Evolutionary conservation across 805 yeast species (phyloP).

Genomic region (Teunomyces pallodes): DNA sequence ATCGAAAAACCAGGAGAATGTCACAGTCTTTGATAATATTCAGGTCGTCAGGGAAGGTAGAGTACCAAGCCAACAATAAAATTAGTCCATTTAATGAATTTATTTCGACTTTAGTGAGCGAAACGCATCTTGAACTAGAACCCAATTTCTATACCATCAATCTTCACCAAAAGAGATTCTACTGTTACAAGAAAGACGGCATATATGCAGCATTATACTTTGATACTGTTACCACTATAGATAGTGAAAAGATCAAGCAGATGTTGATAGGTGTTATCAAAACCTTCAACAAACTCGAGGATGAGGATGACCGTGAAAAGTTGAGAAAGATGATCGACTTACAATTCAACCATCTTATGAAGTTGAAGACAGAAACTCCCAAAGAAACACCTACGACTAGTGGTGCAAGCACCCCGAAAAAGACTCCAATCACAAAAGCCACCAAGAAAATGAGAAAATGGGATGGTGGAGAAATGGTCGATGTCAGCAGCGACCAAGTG

Average conservation of each 20-base stretch:
- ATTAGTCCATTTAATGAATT: slow-evolving; percentile 40
- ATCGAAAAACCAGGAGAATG: slow-evolving; percentile 18
- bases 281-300: slow-evolving; percentile 30
- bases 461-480: slow-evolving; percentile 39
- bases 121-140: slow-evolving; percentile 31
- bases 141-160: slow-evolving; percentile 31
- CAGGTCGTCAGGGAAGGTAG: slow-evolving; percentile 33
- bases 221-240: slow-evolving; percentile 38
- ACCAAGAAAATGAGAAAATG: slow-evolving; percentile 43
- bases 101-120: slow-evolving; percentile 33
- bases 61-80: slow-evolving; percentile 36
- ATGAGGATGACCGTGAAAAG: slow-evolving; percentile 22
- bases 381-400: slow-evolving; percentile 1
- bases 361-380: slow-evolving; percentile 15
- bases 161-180: slow-evolving; percentile 34
- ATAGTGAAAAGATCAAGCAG: slow-evolving; percentile 34
- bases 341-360: slow-evolving; percentile 38
- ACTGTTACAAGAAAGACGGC: slow-evolving; percentile 24
- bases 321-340: slow-evolving; percentile 34
- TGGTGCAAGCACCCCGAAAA: slow-evolving; percentile 6
- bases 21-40: slow-evolving; percentile 41
- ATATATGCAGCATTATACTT: slow-evolving; percentile 36
- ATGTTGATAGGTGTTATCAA: slow-evolving; percentile 32
- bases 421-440: slow-evolving; percentile 9
- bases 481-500: slow-evolving; percentile 15